These are phyloP conservation scores for Candolleomyces eurysporus DNA, from an alignment of 768 basidiomycete species.

Conservation along the genomic window DNA sequence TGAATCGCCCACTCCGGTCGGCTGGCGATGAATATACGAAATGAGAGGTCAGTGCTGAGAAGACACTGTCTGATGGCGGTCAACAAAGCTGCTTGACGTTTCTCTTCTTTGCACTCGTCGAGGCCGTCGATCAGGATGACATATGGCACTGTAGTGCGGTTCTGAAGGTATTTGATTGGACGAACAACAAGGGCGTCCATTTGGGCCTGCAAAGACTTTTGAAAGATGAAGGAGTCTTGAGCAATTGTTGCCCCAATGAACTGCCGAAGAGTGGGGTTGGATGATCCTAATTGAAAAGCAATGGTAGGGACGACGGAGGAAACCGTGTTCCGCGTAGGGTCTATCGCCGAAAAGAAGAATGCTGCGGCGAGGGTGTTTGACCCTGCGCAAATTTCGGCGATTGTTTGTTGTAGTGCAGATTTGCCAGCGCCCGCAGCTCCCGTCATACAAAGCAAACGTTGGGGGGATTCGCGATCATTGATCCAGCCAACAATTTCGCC, in stretches of 20 bases:
- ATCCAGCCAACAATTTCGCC: no score
- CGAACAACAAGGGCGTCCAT: neutral
- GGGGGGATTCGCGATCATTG: no score
- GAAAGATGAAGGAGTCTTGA: neutral
- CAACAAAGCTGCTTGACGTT: neutral
- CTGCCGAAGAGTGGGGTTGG: neutral
- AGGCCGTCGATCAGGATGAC: no score
- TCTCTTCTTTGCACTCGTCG: neutral
- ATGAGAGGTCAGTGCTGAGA: neutral
- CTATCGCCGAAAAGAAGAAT: neutral
- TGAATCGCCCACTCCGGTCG: neutral
- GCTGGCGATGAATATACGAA: neutral
- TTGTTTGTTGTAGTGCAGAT: no score
- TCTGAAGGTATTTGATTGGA: neutral
- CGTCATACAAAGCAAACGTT: no score
- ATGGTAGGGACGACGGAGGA: neutral
- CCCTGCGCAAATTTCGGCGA: no score
- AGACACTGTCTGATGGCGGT: neutral
- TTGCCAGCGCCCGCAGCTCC: no score
- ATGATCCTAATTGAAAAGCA: neutral
- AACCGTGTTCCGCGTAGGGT: neutral
- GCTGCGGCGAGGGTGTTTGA: no score
- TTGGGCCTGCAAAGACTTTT: neutral
- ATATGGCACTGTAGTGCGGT: neutral
- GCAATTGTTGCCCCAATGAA: neutral